Evolutionary conservation across 345 rosid genomes (phyloP).

Genomic region (Citrus unshiu): DNA sequence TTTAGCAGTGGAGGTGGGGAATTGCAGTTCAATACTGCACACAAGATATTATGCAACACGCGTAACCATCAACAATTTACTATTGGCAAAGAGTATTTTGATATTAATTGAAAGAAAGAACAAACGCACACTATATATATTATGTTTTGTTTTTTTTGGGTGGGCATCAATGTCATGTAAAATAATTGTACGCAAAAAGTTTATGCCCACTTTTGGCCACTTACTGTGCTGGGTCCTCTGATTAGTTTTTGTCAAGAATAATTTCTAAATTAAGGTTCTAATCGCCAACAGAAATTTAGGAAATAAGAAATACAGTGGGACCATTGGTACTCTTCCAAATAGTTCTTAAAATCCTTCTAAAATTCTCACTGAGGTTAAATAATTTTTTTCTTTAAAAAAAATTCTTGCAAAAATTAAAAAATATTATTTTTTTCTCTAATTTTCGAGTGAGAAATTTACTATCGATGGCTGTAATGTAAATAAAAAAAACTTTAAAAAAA

Average conservation of each 20-base stretch:
- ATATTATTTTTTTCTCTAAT: rapidly evolving
- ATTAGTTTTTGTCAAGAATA: too few species aligned
- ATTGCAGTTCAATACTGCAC: neutral
- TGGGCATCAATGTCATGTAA: neutral
- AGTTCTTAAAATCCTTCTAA: too few species aligned
- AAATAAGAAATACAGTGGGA: too few species aligned
- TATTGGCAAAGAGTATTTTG: neutral
- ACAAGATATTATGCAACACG: neutral
- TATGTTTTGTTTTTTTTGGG: neutral
- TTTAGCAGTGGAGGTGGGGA: neutral
- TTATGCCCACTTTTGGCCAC: neutral
- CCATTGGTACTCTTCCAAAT: too few species aligned
- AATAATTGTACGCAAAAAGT: neutral
- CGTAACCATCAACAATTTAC: too few species aligned
- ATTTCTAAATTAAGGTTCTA: too few species aligned
- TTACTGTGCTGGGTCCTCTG: neutral
- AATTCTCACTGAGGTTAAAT: too few species aligned
- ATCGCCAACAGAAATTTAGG: too few species aligned
- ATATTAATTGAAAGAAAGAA: neutral
- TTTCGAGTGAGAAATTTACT: rapidly evolving
- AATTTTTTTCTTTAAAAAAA: too few species aligned
- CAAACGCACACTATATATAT: neutral
- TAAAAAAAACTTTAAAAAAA: too few species aligned
- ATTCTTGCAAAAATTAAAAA: too few species aligned
- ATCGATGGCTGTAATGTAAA: too few species aligned